Evolutionary conservation across 1,284 basidiomycete species (phyloP), one percentile per base, ranked within the genome.

Genomic region (Cutaneotrichosporon curvatum): DNA sequence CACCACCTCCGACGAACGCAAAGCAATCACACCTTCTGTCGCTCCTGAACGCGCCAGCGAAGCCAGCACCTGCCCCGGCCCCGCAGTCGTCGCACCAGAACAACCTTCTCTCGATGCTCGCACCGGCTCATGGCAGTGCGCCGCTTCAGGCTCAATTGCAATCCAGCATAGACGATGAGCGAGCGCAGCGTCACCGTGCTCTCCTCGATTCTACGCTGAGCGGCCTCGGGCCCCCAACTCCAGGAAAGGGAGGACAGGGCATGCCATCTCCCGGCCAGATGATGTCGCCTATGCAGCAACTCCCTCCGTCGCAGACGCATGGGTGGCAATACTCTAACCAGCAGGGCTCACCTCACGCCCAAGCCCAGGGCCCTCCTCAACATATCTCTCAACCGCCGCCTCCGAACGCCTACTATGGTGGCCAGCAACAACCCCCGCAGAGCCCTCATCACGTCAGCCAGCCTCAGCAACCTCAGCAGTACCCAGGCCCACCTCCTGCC

Each of bases 11-110:
- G 11, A 6, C 35, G 11, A 34, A 47, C 20, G 18, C 37, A n/a
- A 51, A 51, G 34, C 50, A 49, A 19, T 47, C 36, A 18, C 48
- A 48, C 36, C 37, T 54, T 10, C 52, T 54, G 3, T 37, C 45
- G 15, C 30, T 50, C 5, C 21, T 54, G 10, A 41, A 43, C 21
- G 22, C 44, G 31, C 23, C 23, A n/a, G n/a, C n/a, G 18, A 37
- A 19, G 15, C 23, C 47, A 7, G 18, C 35, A 5, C 20, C 37
- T 2, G 40, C 40, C 4, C 47, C 41, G 2, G 40, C 40, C 4
- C 47, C 41, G 1, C 43, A 41, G 20, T 47, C 48, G 16, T 25
- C 21, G 14, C 52, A 54, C 37, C 52, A 54, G 30, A 42, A 40
- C 20, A 43, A 40, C n/a, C 40, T 54, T 7, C 40, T 54, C 18